Conservation (phyloP, 2,329 filamentous ascomycete species). For the Keithomyces neogunnii region DNA sequence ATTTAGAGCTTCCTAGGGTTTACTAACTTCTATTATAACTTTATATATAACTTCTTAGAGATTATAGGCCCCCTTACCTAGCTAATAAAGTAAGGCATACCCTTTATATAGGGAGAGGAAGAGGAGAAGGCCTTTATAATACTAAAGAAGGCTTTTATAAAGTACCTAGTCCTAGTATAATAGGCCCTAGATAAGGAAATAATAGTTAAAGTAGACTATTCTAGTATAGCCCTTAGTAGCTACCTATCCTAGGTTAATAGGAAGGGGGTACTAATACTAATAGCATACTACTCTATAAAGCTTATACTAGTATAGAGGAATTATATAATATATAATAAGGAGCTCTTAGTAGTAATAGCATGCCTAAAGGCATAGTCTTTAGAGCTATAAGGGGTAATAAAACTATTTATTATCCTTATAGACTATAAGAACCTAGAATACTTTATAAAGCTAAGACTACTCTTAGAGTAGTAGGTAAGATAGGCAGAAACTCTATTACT, state of each 20-base stretch:
- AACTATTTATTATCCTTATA: no score
- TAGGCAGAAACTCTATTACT: no score
- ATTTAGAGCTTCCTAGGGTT: not conserved
- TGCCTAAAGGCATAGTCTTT: no score
- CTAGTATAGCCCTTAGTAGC: not conserved
- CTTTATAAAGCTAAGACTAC: no score
- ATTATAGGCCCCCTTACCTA: not conserved
- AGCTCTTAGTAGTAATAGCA: constrained; percentile 22
- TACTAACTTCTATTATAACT: not conserved
- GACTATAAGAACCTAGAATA: no score
- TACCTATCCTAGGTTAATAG: not conserved
- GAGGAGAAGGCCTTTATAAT: not conserved
- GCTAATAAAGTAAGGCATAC: not conserved
- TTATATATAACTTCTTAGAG: not conserved
- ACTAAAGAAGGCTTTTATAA: not conserved
- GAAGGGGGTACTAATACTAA: no score
- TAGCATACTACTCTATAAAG: no score
- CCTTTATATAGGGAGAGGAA: not conserved
- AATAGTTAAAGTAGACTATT: not conserved
- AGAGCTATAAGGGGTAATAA: no score
- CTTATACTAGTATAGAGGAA: no score
- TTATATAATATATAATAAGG: no score
- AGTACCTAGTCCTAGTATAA: not conserved
- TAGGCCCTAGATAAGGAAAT: not conserved
- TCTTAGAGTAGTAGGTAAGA: no score